phyloP scores from a whole-genome alignment of 768 basidiomycete species.

The Macrolepiota fuliginosa region DNA sequence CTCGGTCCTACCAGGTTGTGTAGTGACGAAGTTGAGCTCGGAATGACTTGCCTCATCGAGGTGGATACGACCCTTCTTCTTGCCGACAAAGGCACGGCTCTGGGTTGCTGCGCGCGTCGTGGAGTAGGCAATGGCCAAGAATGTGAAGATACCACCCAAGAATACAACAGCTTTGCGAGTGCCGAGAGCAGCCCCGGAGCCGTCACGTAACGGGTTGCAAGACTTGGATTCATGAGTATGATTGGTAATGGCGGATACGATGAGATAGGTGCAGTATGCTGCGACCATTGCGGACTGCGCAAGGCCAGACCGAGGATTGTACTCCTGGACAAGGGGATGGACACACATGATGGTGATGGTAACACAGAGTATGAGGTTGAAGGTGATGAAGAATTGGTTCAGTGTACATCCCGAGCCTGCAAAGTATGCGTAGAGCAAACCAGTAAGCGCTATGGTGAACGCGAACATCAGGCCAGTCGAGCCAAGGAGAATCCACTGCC shows the following conservation, averaged over 20 bases:
- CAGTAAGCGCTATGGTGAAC: slow-evolving; percentile 81
- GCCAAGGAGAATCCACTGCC: slow-evolving; percentile 95
- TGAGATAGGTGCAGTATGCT: slow-evolving; percentile 94
- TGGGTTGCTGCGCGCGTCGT: slow-evolving; percentile 96
- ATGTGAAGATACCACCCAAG: slow-evolving; percentile 92
- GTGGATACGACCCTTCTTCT: slow-evolving; percentile 61
- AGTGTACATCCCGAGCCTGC: slow-evolving; percentile 81
- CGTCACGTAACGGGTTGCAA: slow-evolving; percentile 88
- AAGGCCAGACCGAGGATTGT: slow-evolving; percentile 91
- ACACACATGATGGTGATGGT: slow-evolving; percentile 81
- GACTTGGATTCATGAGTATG: slow-evolving; percentile 68
- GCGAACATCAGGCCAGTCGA: slow-evolving; percentile 90
- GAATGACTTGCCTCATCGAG: slow-evolving; percentile 61
- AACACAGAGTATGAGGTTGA: slow-evolving; percentile 83
- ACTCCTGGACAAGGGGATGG: slow-evolving; percentile 84
- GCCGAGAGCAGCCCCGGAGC: slow-evolving; percentile 31
- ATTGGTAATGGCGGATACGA: slow-evolving; percentile 91
- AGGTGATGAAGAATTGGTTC: slow-evolving; percentile 96
- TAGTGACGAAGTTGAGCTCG: slow-evolving; percentile 74
- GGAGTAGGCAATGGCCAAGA: slow-evolving; percentile 97
- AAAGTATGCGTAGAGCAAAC: slow-evolving; percentile 90
- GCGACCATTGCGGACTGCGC: slow-evolving; percentile 98
- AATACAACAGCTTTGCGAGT: slow-evolving; percentile 86
- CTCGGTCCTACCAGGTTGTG: slow-evolving; percentile 82
- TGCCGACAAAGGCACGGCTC: slow-evolving; percentile 85